Conservation (phyloP, 495 filamentous ascomycete genomes). For the Aspergillus sparsus region DNA sequence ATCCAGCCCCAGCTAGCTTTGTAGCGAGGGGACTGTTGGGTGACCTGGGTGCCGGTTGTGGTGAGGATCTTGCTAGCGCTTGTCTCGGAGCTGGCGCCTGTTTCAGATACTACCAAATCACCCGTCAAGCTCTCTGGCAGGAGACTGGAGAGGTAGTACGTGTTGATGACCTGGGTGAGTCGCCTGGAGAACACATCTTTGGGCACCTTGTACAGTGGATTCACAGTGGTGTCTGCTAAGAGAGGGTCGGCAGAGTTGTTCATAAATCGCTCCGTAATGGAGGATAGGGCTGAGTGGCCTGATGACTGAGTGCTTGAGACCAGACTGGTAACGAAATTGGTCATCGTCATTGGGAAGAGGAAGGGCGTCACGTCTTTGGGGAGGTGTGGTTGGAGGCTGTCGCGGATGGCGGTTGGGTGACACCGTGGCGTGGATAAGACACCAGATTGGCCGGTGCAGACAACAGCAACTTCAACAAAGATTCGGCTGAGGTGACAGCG, state of each 20-base stretch:
- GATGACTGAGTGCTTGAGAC: not conserved
- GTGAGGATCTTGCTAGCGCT: not conserved
- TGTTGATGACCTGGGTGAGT: constrained; percentile 3
- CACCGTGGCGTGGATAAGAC: not conserved
- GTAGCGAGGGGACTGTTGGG: not conserved
- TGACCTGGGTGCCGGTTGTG: not conserved
- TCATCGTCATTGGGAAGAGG: not conserved
- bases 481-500: constrained; percentile 1
- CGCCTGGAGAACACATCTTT: not conserved
- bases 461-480: not conserved
- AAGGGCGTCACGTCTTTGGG: not conserved
- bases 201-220: not conserved
- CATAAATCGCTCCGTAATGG: not conserved
- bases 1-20: not conserved
- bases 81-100: no score
- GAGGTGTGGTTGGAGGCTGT: not conserved
- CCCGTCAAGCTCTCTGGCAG: constrained; percentile 1
- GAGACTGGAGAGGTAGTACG: not conserved
- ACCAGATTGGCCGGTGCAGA: not conserved
- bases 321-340: not conserved
- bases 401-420: not conserved
- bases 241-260: constrained; percentile 2
- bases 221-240: not conserved
- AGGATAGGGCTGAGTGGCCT: not conserved
- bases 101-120: no score